These are phyloP conservation scores for Plasmodium cynomolgi DNA, from an alignment of 169 alveolate genomes.

Conservation along the genomic window DNA sequence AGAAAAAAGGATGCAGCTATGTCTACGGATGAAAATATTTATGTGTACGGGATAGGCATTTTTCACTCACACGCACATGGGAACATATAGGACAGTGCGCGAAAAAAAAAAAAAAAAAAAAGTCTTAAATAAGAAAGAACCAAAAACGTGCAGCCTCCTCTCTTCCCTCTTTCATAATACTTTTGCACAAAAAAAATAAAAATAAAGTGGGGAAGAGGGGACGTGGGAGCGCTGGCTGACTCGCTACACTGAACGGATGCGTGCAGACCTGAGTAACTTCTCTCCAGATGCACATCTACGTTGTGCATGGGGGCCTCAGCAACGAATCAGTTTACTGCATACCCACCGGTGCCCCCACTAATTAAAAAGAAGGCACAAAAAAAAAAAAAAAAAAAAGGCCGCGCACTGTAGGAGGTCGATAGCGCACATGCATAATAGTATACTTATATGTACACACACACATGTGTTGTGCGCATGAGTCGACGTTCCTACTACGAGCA, in stretches of 20 bases:
- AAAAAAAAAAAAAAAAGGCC: too few relatives aligned
- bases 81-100: background rate
- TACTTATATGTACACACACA: background rate
- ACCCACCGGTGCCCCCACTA: background rate
- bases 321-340: background rate
- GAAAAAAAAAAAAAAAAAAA: background rate
- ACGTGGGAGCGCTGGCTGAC: background rate
- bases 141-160: background rate
- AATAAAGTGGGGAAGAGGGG: background rate
- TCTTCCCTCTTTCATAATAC: background rate
- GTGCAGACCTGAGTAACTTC: background rate
- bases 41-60: background rate
- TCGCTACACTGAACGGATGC: background rate
- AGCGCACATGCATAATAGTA: background rate
- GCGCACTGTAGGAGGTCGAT: background rate
- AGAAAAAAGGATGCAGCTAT: background rate
- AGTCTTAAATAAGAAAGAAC: background rate
- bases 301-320: background rate
- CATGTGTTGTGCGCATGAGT: background rate
- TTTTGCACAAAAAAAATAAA: constrained; percentile 30
- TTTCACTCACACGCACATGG: background rate
- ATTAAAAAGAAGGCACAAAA: background rate
- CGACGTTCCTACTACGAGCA: background rate
- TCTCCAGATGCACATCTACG: background rate
- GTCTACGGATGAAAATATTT: background rate